Base-by-base conservation (phyloP, 257 asterid genomes). In the Nicotiana tomentosiformis region DNA sequence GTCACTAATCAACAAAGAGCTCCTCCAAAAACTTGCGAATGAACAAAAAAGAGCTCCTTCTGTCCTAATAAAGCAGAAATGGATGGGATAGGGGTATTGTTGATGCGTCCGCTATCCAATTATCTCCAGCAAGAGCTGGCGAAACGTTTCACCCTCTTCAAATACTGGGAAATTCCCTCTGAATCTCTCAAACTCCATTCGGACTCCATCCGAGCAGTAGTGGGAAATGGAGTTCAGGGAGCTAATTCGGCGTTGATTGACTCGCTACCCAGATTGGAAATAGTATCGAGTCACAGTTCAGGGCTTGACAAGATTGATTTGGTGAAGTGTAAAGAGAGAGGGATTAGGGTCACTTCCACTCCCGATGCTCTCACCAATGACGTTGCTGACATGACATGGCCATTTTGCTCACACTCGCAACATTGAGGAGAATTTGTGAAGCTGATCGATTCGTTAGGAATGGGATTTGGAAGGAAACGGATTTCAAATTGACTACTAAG, bases 331-430 rank as follows among this genome's bases (percentile, higher is more conserved):
- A 86, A 84, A 76, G 86, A 83, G 80, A 92, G 82, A 88, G 94
- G 94, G 29, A 92, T 92, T 51, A 84, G 89, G 77, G 96, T 90
- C 64, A 87, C 93, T 37, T 88, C 89, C 85, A 87, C 93, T 64
- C 96, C 96, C 30, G 90, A 88, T 79, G 88, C 87, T 35, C 66
- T 88, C 79, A 89, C 94, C 2, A 85, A 87, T 23, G 94, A 92
- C 70, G 94, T 90, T 55, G 96, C 96, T 58, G 94, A 93, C 82
- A 67, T 58, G 94, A 93, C 82, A 67, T 85, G 53, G 95, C 96
- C 0, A 87, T 93, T 18, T 90, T 89, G 23, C 81, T 93, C 85
- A 85, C 88, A 12, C 67, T 90, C 39, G 91, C 97, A n/a, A 85
- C 90, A 9, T 66, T 89, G 85, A 85, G 96, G 87, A 92, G 82